Evolutionary conservation across 73 alveolate genomes (phyloP).

Genomic region (Paramecium sonneborni): DNA sequence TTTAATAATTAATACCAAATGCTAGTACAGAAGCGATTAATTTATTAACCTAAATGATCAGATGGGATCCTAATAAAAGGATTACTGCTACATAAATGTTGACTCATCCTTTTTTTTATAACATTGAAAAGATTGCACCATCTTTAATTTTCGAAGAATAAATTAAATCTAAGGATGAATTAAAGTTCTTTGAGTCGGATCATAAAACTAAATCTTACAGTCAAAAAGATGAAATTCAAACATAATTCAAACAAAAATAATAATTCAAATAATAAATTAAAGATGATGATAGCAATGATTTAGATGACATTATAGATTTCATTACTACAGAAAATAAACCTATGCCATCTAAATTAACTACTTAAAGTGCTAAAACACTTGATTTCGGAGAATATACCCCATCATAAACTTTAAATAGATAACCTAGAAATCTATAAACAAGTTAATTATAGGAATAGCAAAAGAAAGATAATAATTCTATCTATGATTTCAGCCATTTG

Average conservation of each 20-base stretch:
- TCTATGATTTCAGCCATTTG: conserved; percentile 11
- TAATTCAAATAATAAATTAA: background rate
- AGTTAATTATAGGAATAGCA: background rate
- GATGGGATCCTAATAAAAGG: conserved; percentile 96
- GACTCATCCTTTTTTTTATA: conserved; percentile 84
- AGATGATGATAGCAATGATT: conserved; percentile 32
- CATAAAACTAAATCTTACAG: background rate
- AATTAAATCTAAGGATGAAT: background rate
- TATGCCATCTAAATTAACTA: background rate
- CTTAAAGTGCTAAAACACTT: background rate
- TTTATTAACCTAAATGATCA: conserved; percentile 84
- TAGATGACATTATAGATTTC: conserved; percentile 30
- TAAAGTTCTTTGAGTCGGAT: background rate
- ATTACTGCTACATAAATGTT: conserved; percentile 92
- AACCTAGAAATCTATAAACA: background rate
- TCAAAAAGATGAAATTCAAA: background rate
- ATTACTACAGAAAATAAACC: background rate
- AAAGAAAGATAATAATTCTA: conserved; percentile 1
- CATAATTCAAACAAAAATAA: background rate
- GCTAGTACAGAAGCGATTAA: conserved; percentile 96
- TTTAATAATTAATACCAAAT: conserved; percentile 76
- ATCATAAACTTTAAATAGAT: background rate
- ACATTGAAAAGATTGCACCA: conserved; percentile 18
- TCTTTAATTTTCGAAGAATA: background rate
- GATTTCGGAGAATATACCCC: conserved; percentile 45